phyloP scores from a whole-genome alignment of 2,329 filamentous ascomycete genomes.

The Botrytis elliptica region DNA sequence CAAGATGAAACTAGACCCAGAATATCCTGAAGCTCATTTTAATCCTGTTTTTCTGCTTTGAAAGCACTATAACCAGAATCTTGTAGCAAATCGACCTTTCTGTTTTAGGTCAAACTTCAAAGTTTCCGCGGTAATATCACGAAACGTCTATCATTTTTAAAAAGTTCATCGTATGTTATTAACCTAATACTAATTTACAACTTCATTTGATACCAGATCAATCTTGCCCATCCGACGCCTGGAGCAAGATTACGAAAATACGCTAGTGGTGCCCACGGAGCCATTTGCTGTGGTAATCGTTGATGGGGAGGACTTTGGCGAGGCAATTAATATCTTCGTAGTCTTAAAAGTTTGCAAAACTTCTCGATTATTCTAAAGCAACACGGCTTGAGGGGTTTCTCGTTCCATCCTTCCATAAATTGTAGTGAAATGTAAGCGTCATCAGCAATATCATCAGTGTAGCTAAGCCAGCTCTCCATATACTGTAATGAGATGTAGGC shows the following conservation, averaged over 20 bases:
- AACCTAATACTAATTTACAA: not conserved
- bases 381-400: not conserved
- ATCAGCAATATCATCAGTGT: not conserved
- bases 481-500: not conserved
- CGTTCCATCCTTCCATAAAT: not conserved
- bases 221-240: not conserved
- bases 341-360: not conserved
- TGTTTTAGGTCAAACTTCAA: not conserved
- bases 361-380: not conserved
- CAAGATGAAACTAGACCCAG: not conserved
- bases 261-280: not conserved
- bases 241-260: not conserved
- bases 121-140: not conserved
- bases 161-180: not conserved
- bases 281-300: not conserved
- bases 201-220: not conserved
- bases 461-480: not conserved
- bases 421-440: not conserved
- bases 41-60: not conserved
- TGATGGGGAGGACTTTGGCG: not conserved
- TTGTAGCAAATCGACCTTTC: not conserved
- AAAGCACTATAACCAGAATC: not conserved
- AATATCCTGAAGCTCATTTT: not conserved
- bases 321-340: not conserved
- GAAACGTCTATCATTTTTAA: not conserved